Evolutionary conservation across 2,329 filamentous ascomycete genomes (phyloP), one percentile per base, ranked within the genome.

Genomic region (Clarireedia paspali): DNA sequence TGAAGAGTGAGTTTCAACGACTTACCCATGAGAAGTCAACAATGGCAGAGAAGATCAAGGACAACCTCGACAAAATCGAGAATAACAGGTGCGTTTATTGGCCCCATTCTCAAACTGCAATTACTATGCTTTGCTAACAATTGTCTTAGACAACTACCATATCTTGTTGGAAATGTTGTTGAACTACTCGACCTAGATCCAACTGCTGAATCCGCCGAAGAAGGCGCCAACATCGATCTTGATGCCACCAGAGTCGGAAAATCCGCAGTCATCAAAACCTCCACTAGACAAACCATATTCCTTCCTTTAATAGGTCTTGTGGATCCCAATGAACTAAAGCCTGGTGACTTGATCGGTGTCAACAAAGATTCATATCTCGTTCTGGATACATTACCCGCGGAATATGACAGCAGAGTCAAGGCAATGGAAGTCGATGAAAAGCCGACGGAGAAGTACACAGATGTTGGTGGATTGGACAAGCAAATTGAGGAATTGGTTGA

Each of bases 371-470:
- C 92, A 57, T 99, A 99, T 71, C 84, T 99, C 38, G 89, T 99
- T 63, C 81, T 99, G 57, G 95, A 99, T 70, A 99, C 94, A 24
- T 79, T 99, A 63, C 94, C 94, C 1, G 94, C 94, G 47, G 95
- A 99, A 73, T 99, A 99, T 70, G 94, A 99, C 71, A 97, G 92
- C 75, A 85, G 94, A 72, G 94, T 99, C 63, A 99, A 99, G 78
- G 95, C 95, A 38, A 99, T 99, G 94, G 95, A 99, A 77, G 94
- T 99, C 6, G 94, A 99, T 68, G 95, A 99, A 81, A 99, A 99
- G 80, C 95, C 94, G 9, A 97, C 91, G 40, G 94, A 99, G 75
- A 96, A 97, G 75, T 99, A 99, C 76, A 94, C 87, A 54, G 94
- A 99, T 75, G 95, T 99, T 14, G 94, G 94, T 75, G 94, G 94